Evolutionary conservation across 73 alveolate genomes (phyloP), one percentile per base, ranked within the genome.

Genomic region (Blepharisma japonicum): DNA sequence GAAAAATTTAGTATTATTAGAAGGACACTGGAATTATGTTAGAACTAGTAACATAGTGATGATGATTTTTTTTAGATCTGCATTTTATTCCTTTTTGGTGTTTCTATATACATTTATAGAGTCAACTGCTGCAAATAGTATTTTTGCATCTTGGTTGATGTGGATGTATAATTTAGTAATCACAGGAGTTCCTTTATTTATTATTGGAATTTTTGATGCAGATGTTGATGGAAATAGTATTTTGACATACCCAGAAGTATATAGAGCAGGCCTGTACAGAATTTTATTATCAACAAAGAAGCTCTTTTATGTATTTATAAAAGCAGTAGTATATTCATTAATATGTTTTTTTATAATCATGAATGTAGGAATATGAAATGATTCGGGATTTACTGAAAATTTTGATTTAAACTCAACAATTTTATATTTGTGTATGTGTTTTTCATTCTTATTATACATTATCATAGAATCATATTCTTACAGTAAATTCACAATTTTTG

Each of bases 21-120:
- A 61, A 20, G 74, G 74, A 2, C 74, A 61, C 23, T 14, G 74
- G 46, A 14, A 20, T n/a, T 61, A 61, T 61, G 46, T 61, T 20
- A 61, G 74, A 25, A n/a, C 23, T 5, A 9, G 47, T 2, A 61
- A n/a, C 2, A 25, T 25, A 18, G 23, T 61, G 11, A n/a, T 61
- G 11, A 8, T 61, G 39, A 14, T 61, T 25, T 61, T 61, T 1
- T 61, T 14, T 61, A 61, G 5, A 39, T 14, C 14, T 25, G 14
- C 23, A 14, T 20, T 61, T n/a, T 14, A 14, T 20, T 14, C 74
- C 0, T n/a, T 61, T 20, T n/a, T 61, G n/a, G 23, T 5, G 5
- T 61, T 61, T 25, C 2, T n/a, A 1, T 61, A 61, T 61, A 2
- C 23, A 14, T 2, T n/a, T 61, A 14, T 61, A 14, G 3, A 11